Base-by-base conservation (phyloP, 768 basidiomycete genomes). In the Mycena belliarum region DNA sequence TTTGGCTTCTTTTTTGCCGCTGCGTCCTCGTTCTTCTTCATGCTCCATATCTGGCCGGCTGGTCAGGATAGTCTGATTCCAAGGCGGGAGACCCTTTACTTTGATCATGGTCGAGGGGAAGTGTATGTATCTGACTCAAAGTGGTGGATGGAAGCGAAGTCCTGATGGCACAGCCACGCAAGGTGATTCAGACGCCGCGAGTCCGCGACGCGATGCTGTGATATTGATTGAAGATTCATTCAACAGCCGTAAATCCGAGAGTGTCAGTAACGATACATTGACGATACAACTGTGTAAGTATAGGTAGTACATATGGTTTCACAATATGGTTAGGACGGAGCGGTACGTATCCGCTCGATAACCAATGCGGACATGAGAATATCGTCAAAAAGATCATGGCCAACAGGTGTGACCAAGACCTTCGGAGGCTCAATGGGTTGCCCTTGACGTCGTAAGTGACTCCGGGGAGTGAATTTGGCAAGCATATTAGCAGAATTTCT, bases 21-120 rank as follows among this genome's bases (percentile, higher is more conserved):
- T 54, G 92, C 92, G 69, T 98, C 93, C 80, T 98, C 94, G 68
- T 89, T 92, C 88, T 98, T 98, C 87, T 98, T 98, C 90, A 99
- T 94, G 65, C 88, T 93, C 90, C 97, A 98, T 69, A 99, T 98
- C 97, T 99, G 63, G 10, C 20, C 16, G 60, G 42, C 15, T 62
- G 62, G 63, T 59, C 40, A 57, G 40, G 40, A 15, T 5, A 42
- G 3, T 25, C 21, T 18, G 41, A 18, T n/a, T n/a, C n/a, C n/a
- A 21, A 11, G 26, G 37, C n/a, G 24, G 23, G 28, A 9, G n/a
- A 41, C 25, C 5, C 29, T 15, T 54, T 60, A 77, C 81, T 71
- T 82, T 81, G 58, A 82, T 76, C 81, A 82, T 82, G 65, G 70
- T 61, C 62, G 57, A 51, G 63, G 51, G 64, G 62, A 67, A 65